Base-by-base conservation (phyloP, 495 filamentous ascomycete species). In the Penicillium silybi region DNA sequence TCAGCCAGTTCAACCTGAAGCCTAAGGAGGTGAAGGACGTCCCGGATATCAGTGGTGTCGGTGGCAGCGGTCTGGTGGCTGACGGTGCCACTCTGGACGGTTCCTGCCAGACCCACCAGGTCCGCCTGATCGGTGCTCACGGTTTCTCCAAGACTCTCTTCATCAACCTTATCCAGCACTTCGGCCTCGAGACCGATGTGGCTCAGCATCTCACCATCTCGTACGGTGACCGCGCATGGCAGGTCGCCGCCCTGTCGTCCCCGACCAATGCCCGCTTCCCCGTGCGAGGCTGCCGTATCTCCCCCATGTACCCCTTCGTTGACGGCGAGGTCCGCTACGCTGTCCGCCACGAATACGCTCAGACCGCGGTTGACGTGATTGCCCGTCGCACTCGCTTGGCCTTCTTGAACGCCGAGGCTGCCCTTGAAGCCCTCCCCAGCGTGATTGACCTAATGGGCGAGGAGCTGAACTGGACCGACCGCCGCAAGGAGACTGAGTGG, bases 151-250 rank as follows among this genome's bases (percentile, higher is more conserved):
- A 95, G 68, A 98, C 92, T 3, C 83, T 98, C 17, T 98, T 97
- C 72, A 98, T 98, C 81, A 92, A 95, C 71, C 78, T 98, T 10
- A 96, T 98, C 67, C 93, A 98, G 68, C 90, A 96, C 73, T 97
- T 90, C 64, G 93, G 93, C 53, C 72, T 98, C 52, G 93, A 97
- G 70, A 97, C 89, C 38, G 90, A 95, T 59, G 92, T 97, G 17
- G 93, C 93, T 15, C 86, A 90, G 71, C 91, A 98, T 69, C 80
- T 98, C 17, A 87, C 86, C 2, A 78, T 85, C 53, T 88, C 91
- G 38, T 98, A 97, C 64, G 93, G 93, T 60, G 93, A 97, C 71
- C 84, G 93, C 25, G 91, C 93, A 20, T 97, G 93, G 93, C 89
- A 89, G 17, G 93, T 98, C 13, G 93, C 90, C 9, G 85, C 88